These are phyloP conservation scores for Berberis thunbergii DNA, from an alignment of 164 flowering plant genomes.

Conservation along the genomic window DNA sequence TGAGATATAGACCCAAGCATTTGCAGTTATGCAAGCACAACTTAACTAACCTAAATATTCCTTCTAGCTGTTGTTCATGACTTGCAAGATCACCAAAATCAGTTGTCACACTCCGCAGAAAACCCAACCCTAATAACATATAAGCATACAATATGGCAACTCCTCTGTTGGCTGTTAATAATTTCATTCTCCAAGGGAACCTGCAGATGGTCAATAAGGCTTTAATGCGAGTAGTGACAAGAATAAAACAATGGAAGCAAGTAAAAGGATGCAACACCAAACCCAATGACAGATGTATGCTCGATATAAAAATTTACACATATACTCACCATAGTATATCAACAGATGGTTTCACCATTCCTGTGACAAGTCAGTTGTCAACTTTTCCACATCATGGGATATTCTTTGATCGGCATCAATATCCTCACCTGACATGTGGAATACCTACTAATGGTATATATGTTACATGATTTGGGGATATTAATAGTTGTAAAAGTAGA, in stretches of 20 bases:
- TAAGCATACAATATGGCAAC: conserved; percentile 86
- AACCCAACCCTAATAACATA: conserved; percentile 93
- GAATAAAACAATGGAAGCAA: background rate
- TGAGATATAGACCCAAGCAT: conserved; percentile 8
- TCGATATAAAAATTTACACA: background rate
- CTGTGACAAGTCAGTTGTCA: conserved; percentile 82
- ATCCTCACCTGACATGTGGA: conserved; percentile 60
- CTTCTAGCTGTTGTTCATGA: conserved; percentile 90
- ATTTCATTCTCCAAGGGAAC: conserved; percentile 99
- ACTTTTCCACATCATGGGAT: conserved; percentile 86
- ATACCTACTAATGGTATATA: conserved; percentile 44
- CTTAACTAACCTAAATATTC: conserved; percentile 70
- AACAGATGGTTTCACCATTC: conserved; percentile 97
- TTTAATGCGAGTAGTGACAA: background rate
- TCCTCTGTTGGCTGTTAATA: conserved; percentile 82
- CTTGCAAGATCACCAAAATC: conserved; percentile 90
- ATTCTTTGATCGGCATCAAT: conserved; percentile 97
- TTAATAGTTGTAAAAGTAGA: background rate
- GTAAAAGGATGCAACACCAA: no score
- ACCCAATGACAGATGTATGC: no score
- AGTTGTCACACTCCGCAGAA: conserved; percentile 79
- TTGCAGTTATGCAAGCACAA: background rate
- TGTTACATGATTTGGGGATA: background rate
- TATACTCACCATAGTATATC: conserved; percentile 84
- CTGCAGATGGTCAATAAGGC: conserved; percentile 23